A percentile compares a stretch with the other conserved stretches of the same genome.
phyloP scores from a whole-genome alignment of 192 early-diverging fungal species.

The Mortierella antarctica region DNA sequence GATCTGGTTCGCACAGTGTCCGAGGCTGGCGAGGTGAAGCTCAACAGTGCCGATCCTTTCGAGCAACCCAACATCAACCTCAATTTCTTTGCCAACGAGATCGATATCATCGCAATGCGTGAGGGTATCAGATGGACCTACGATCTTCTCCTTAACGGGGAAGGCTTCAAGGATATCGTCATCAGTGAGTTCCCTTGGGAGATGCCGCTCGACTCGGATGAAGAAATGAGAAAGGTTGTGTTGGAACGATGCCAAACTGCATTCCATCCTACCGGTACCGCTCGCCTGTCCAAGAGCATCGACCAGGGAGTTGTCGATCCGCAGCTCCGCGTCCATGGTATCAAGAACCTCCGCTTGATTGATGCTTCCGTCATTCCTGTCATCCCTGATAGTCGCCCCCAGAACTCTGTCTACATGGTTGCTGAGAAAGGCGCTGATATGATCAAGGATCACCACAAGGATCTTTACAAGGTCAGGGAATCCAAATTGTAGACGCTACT shows the following conservation, averaged over 20 bases:
- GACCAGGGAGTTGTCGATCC: constrained; percentile 40
- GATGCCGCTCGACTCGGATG: constrained; percentile 30
- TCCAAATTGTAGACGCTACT: background rate
- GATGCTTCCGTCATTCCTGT: constrained; percentile 46
- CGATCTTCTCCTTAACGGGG: constrained; percentile 31
- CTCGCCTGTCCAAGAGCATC: constrained; percentile 31
- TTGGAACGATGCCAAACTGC: constrained; percentile 37
- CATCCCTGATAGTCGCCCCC: constrained; percentile 13
- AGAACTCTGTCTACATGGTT: constrained; percentile 21
- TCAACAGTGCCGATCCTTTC: constrained; percentile 39
- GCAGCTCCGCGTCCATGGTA: constrained; percentile 28
- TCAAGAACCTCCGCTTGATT: constrained; percentile 32
- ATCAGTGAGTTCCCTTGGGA: constrained; percentile 29
- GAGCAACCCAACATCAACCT: constrained; percentile 36
- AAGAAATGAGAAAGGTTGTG: constrained; percentile 26
- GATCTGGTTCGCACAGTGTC: constrained; percentile 32
- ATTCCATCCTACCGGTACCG: constrained; percentile 16
- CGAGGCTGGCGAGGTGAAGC: constrained; percentile 28
- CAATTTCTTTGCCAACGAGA: constrained; percentile 27
- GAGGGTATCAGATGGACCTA: constrained; percentile 35
- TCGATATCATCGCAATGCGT: constrained; percentile 42
- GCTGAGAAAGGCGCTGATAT: constrained; percentile 50
- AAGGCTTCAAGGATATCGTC: constrained; percentile 37
- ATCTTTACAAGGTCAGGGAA: constrained; percentile 10
- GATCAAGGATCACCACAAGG: constrained; percentile 29